A percentile compares a stretch with the other conserved stretches of the same genome.
phyloP scores from a whole-genome alignment of 108 stramenopile genomes.

The Conticribra weissflogii region DNA sequence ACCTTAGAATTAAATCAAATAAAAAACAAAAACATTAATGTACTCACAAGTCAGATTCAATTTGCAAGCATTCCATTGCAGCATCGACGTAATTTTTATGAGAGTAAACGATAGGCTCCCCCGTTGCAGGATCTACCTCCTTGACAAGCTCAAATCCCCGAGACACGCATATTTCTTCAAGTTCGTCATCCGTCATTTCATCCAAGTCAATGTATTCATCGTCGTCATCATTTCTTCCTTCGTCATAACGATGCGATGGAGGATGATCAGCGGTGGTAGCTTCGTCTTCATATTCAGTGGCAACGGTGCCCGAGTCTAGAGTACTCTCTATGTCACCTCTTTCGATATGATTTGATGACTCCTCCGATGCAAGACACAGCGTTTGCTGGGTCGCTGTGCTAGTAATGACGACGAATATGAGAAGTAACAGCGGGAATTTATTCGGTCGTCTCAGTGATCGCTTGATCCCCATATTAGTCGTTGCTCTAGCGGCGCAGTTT shows the following conservation, averaged over 20 bases:
- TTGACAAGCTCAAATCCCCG: constrained; percentile 79
- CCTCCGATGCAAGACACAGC: no score
- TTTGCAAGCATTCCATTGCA: constrained; percentile 75
- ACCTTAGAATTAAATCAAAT: background rate
- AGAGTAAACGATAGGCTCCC: constrained; percentile 38
- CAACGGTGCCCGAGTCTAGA: no score
- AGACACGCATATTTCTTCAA: constrained; percentile 72
- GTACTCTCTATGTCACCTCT: no score
- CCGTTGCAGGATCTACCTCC: constrained; percentile 46
- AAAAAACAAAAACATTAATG: background rate
- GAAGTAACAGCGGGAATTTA: no score
- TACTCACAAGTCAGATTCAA: constrained; percentile 82
- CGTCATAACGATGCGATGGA: background rate
- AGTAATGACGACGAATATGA: no score
- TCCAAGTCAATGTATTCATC: constrained; percentile 51
- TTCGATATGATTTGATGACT: no score
- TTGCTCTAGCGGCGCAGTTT: no score
- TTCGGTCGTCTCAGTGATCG: no score
- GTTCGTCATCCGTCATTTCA: constrained; percentile 65
- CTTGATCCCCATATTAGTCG: no score
- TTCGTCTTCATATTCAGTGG: background rate
- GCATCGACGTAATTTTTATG: constrained; percentile 86
- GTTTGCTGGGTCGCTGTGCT: no score
- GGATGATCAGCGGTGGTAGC: background rate
- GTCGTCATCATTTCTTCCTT: background rate